Evolutionary conservation across 495 filamentous ascomycete genomes (phyloP), one percentile per base, ranked within the genome.

Genomic region (Daldinia caldariorum): DNA sequence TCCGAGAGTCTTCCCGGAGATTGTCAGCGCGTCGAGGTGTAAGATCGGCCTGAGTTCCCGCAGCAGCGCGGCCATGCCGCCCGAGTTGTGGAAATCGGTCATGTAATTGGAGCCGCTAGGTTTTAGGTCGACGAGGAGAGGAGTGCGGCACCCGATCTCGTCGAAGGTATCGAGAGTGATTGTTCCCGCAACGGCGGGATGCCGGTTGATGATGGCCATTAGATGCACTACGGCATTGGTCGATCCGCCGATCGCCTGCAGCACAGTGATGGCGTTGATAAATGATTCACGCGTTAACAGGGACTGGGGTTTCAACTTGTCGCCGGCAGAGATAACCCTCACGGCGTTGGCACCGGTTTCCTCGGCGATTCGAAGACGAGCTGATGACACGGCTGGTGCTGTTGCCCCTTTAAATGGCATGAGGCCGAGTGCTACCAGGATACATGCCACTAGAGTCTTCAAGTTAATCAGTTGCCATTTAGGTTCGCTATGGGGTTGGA

Each of bases 61-160:
- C 9, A 91, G 66, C 0, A 91, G 74, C 4, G 84, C 84, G 22
- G 82, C 66, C 87, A 91, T 90, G 47, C 89, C 89, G 6, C 89
- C 89, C 0, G 88, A 85, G 71, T 87, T 86, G 72, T 91, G 89
- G 67, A 91, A 90, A 67, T 91, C 88, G 38, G 85, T 87, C 89
- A 91, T 91, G 77, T 91, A 91, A 61, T 89, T 89, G 16, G 86
- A 81, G 4, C 89, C 88, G 63, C 86, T 89, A 4, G 89, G 89
- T 61, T 91, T 91, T 13, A 91, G 79, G 69, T 91, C 89, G 4
- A 91, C 80, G 2, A 91, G 77, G 0, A 91, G 75, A 0, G 89
- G 89, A 0, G 87, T 89, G 7, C 71, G 80, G 14, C 83, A 79
- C 7, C 89, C 89, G 41, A 91, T 84, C 12, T 84, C 83, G 66